Percentiles rank a stretch among this genome's conserved stretches.
Evolutionary conservation across 441 rosid species (phyloP).

Genomic region (Corymbia citriodora): DNA sequence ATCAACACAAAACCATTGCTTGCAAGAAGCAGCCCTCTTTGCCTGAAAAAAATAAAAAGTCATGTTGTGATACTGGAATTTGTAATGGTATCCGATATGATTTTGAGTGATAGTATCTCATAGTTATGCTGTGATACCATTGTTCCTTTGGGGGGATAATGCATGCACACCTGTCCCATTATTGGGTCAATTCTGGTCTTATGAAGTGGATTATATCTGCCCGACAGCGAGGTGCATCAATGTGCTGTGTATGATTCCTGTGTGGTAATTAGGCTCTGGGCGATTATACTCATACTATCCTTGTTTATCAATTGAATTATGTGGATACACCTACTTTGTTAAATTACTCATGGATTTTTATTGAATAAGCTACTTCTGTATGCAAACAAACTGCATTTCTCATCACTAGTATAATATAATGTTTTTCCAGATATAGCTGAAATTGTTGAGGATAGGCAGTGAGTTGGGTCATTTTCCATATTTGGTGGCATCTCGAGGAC

Average conservation of each 20-base stretch:
- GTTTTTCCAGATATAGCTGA: background rate
- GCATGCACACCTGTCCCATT: background rate
- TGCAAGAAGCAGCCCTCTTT: background rate
- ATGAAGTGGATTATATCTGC: background rate
- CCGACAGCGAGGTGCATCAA: background rate
- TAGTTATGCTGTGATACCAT: background rate
- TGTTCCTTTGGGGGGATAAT: background rate
- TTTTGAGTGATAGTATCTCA: background rate
- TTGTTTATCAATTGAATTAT: too few relatives aligned
- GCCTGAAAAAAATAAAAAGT: background rate
- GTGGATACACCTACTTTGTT: background rate
- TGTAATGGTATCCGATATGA: background rate
- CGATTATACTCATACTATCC: background rate
- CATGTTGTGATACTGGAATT: too few relatives aligned
- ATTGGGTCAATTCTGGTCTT: background rate
- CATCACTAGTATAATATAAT: background rate
- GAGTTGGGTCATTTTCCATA: background rate
- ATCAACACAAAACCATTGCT: background rate
- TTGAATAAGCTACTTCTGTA: background rate
- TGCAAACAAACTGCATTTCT: background rate
- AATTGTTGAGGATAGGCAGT: background rate
- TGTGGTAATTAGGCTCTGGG: too few relatives aligned
- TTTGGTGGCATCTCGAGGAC: background rate
- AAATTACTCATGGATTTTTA: background rate
- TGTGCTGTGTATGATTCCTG: accelerated